Evolutionary conservation across 257 asterid species (phyloP), one percentile per base, ranked within the genome.

Genomic region (Thymus quinquecostatus): DNA sequence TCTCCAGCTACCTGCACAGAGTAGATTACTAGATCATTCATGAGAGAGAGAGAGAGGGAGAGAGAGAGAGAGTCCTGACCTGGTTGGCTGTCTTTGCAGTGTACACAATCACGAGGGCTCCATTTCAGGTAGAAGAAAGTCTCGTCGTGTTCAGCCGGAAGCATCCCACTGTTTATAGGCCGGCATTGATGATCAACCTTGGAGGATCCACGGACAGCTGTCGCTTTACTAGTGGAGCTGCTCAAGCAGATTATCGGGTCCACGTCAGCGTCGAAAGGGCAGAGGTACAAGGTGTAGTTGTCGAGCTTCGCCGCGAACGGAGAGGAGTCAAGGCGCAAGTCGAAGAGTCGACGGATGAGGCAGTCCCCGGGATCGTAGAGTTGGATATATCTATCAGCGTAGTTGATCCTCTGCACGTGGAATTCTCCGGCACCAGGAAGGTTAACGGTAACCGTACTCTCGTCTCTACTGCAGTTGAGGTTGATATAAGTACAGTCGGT

Each of bases 341-440:
- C 75, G 70, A 71, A 33, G 11, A 81, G 34, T 54, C 76, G 62
- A 29, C 33, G 14, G 14, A 47, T 34, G 29, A 81, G 82, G 60
- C 82, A 81, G 21, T 67, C 56, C 1, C 1, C 53, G 9, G 85
- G 79, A 44, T 78, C 85, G 2, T 44, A 57, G 51, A 81, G 76
- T 10, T 67, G 60, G 27, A 81, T 68, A 53, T 2, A 27, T 13
- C 10, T 5, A 1, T 5, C n/a, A 2, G 1, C 5, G 5, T 78
- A 78, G 64, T 67, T 38, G 65, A 81, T 78, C 7, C 57, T 29
- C 4, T 36, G 61, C 1, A 75, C 77, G 12, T 58, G 12, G 72
- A 78, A 78, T 41, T 68, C 61, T 27, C 81, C 83, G 1, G 54
- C 48, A 8, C 36, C 3, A 8, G 70, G 70, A 27, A 77, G 67